Conservation (phyloP, 2,329 filamentous ascomycete genomes). For the Diaporthe nobilis region DNA sequence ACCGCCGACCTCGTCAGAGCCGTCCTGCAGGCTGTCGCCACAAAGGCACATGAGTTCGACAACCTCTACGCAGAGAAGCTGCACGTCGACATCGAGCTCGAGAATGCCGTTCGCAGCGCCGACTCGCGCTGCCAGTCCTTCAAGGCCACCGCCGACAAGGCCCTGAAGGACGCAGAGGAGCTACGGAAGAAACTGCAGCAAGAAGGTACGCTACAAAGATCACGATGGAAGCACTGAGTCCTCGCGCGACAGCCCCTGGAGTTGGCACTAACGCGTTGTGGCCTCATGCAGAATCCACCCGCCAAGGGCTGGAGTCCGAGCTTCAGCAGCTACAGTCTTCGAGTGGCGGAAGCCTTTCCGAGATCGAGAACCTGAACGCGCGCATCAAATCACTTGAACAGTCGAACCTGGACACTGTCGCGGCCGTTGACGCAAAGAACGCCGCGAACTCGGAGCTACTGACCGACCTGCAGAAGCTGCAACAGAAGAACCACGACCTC, state of each 20-base stretch:
- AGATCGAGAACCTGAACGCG: constrained; percentile 82
- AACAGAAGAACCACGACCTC: constrained; percentile 88
- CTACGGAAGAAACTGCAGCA: constrained; percentile 84
- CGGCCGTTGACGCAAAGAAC: constrained; percentile 91
- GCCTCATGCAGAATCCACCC: constrained; percentile 75
- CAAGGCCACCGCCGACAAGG: constrained; percentile 86
- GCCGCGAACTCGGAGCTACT: constrained; percentile 87
- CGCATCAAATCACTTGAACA: constrained; percentile 90
- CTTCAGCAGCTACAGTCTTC: constrained; percentile 83
- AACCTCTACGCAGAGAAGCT: constrained; percentile 89
- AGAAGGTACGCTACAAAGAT: constrained; percentile 73
- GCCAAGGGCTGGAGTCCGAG: constrained; percentile 84
- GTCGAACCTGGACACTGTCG: constrained; percentile 91
- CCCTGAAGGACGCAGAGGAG: constrained; percentile 85
- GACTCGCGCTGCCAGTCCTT: constrained; percentile 87
- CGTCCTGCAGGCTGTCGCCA: constrained; percentile 80
- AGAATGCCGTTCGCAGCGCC: constrained; percentile 86
- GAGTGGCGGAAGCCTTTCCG: constrained; percentile 79
- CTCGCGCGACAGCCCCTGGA: constrained; percentile 15
- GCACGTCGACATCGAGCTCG: constrained; percentile 90
- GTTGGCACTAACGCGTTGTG: constrained; percentile 43
- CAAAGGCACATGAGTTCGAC: constrained; percentile 87
- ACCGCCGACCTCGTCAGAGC: constrained; percentile 84
- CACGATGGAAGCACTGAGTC: constrained; percentile 29
- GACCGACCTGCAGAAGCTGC: constrained; percentile 88